phyloP scores from a whole-genome alignment of 192 early-diverging fungal species.

The Phlyctochytrium arcticum region DNA sequence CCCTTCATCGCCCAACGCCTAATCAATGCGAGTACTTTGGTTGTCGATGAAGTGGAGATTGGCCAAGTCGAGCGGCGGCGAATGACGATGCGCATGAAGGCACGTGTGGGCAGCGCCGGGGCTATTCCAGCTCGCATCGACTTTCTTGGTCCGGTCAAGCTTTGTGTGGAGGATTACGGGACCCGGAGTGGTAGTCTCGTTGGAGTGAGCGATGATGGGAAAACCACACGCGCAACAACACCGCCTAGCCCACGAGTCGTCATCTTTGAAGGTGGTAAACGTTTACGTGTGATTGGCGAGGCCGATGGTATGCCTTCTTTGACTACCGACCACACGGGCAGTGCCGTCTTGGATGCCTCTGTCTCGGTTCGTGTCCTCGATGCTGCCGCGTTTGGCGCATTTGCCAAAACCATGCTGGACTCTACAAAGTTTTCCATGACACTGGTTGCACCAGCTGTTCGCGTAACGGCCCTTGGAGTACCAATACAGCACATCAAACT shows the following conservation, averaged over 20 bases:
- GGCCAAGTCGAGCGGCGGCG: not conserved
- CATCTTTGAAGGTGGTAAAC: not conserved
- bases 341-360: constrained; percentile 5
- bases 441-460: constrained; percentile 6
- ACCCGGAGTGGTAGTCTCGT: not conserved
- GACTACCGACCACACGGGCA: not conserved
- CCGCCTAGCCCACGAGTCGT: no score
- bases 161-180: constrained; percentile 1
- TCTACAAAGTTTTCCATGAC: not conserved
- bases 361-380: constrained; percentile 14
- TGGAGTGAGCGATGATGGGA: no score
- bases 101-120: not conserved
- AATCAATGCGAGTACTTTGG: not conserved
- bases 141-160: constrained; percentile 16
- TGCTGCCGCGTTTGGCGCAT: constrained; percentile 11
- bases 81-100: constrained; percentile 1
- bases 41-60: not conserved
- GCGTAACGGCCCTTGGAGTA: not conserved
- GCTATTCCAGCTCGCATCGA: constrained; percentile 4
- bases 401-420: constrained; percentile 16
- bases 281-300: constrained; percentile 6
- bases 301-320: constrained; percentile 13
- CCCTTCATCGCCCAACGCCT: constrained; percentile 15
- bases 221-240: no score
- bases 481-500: constrained; percentile 8